phyloP scores from a whole-genome alignment of 768 basidiomycete species.

The Boletellus ananiceps region DNA sequence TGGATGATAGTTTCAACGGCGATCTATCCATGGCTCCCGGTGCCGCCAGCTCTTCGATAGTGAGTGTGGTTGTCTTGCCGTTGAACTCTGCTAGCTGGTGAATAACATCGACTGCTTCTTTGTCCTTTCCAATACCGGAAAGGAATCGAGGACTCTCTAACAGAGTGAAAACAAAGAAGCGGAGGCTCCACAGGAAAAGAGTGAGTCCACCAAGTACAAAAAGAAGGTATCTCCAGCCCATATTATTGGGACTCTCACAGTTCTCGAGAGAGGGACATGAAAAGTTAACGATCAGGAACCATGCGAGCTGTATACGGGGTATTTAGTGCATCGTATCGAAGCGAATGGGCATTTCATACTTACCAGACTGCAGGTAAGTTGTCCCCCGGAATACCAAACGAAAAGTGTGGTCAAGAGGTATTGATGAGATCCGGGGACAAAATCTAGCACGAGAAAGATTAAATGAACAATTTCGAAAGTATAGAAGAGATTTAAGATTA shows the following conservation, averaged over 20 bases:
- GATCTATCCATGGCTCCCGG: slow-evolving; percentile 21
- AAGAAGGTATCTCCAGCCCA: slow-evolving; percentile 63
- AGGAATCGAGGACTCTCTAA: slow-evolving; percentile 58
- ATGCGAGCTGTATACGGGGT: slow-evolving; percentile 43
- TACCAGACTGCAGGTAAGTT: slow-evolving; percentile 46
- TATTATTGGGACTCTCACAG: slow-evolving; percentile 45
- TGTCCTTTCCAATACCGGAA: slow-evolving; percentile 49
- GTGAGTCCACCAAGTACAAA: slow-evolving; percentile 51
- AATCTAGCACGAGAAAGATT: slow-evolving; percentile 34
- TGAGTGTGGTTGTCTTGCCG: slow-evolving; percentile 38
- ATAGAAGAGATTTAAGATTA: slow-evolving; percentile 8
- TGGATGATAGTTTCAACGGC: slow-evolving; percentile 28
- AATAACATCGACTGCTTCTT: slow-evolving; percentile 45
- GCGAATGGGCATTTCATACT: slow-evolving; percentile 2
- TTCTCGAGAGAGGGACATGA: slow-evolving; percentile 38
- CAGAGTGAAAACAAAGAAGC: slow-evolving; percentile 50
- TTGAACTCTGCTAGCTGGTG: slow-evolving; percentile 50
- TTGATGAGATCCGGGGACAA: slow-evolving; percentile 50
- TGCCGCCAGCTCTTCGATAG: slow-evolving; percentile 40
- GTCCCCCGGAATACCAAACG: slow-evolving; percentile 58
- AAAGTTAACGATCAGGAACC: slow-evolving; percentile 55
- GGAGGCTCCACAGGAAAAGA: slow-evolving; percentile 46
- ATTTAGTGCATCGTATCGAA: background rate
- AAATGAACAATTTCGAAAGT: background rate
- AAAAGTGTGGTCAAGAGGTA: slow-evolving; percentile 55